Evolutionary conservation across 495 filamentous ascomycete species (phyloP), one percentile per base, ranked within the genome.

Genomic region (Xylaria cubensis): DNA sequence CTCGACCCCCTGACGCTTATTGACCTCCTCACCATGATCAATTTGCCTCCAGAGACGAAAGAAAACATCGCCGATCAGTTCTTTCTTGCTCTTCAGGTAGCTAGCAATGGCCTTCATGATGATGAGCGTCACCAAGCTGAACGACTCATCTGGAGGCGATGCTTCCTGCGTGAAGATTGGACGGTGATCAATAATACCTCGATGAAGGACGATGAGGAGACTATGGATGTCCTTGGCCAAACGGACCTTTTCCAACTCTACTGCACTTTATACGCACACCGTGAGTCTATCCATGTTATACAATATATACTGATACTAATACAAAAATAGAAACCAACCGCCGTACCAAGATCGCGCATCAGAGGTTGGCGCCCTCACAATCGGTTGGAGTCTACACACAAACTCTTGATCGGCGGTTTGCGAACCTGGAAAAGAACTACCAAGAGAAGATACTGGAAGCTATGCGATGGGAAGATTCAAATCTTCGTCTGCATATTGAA

Each of bases 91-190:
- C 83, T 97, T 59, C 85, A 88, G 51, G 90, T 91, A 1, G 86
- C 95, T 9, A 85, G 85, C 64, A 83, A 87, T 48, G 85, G 87
- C 53, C 85, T 85, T 26, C 84, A 86, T 72, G 81, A 84, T 32
- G 82, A 85, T 17, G 86, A 86, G 2, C 86, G 87, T 44, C 79
- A 84, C 50, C 83, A 89, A 61, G 81, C 90, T 53, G 88, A 91
- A 74, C 90, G 88, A 46, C 85, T 95, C 36, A 91, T 97, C 67
- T 97, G 94, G 94, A 89, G 94, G 73, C 89, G 94, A 48, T 93
- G 92, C 75, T 89, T 90, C 72, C 86, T 94, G 65, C 87, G 88
- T 58, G 93, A 97, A 76, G 88, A 97, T 77, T 97, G 93, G 92
- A 84, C 85, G 59, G 80, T 74, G 34, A 82, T 91, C 73, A 89